phyloP scores from a whole-genome alignment of 2,329 filamentous ascomycete genomes.

The Chaetomiaceae sp. region DNA sequence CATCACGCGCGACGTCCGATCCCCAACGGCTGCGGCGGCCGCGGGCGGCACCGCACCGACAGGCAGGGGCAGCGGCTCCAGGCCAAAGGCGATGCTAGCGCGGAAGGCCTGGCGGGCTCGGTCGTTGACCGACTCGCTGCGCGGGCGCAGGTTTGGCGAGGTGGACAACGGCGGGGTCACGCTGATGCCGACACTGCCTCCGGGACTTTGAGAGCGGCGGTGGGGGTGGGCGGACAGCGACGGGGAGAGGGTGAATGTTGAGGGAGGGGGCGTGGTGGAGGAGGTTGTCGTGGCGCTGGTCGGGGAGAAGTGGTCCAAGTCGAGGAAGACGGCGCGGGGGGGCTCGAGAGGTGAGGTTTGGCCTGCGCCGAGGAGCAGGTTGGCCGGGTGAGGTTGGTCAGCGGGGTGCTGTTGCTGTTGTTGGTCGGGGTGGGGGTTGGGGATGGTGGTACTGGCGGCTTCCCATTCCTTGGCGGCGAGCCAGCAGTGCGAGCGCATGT shows the following conservation, averaged over 20 bases:
- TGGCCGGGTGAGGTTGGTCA: background rate
- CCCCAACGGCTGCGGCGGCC: background rate
- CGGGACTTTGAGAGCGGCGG: background rate
- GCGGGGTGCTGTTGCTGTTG: background rate
- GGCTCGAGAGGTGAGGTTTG: conserved; percentile 21
- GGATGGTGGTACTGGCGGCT: background rate
- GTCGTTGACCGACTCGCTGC: conserved; percentile 23
- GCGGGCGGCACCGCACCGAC: conserved; percentile 5
- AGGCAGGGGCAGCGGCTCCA: conserved; percentile 31
- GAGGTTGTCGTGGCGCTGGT: too few relatives aligned
- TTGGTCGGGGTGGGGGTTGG: background rate
- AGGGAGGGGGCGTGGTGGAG: background rate
- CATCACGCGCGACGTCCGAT: conserved; percentile 15
- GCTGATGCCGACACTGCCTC: background rate
- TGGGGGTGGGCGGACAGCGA: background rate
- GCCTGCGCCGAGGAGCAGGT: too few relatives aligned
- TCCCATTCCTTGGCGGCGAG: conserved; percentile 49
- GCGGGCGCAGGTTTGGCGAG: conserved; percentile 18
- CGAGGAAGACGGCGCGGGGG: conserved; percentile 4
- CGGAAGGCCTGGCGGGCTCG: conserved; percentile 27
- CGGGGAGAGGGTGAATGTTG: background rate
- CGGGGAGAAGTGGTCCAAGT: conserved; percentile 5
- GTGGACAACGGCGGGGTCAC: background rate
- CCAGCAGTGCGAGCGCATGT: conserved; percentile 55
- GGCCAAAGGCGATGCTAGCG: conserved; percentile 32